These are phyloP conservation scores for Cyberlindnera xylosilytica DNA, from an alignment of 805 yeast genomes.

Conservation along the genomic window DNA sequence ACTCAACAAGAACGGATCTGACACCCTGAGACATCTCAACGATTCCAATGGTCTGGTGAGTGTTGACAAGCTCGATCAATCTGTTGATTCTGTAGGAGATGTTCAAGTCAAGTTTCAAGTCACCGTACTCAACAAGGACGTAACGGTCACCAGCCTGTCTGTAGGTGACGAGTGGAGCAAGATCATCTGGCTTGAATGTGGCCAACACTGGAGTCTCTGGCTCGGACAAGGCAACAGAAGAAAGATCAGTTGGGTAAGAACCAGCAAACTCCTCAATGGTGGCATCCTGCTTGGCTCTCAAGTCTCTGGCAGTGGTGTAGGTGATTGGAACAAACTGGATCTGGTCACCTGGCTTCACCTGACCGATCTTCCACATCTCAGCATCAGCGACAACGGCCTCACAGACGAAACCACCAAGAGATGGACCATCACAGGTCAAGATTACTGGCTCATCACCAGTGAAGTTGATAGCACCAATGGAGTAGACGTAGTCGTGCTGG, in stretches of 20 bases:
- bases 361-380: slow-evolving; percentile 99
- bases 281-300: slow-evolving; percentile 60
- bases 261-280: slow-evolving; percentile 45
- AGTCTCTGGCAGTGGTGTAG: slow-evolving; percentile 60
- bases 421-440: slow-evolving; percentile 95
- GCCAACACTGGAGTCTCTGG: slow-evolving; percentile 72
- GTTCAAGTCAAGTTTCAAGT: slow-evolving; percentile 79
- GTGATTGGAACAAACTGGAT: slow-evolving; percentile 78
- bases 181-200: slow-evolving; percentile 41
- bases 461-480: slow-evolving; percentile 94
- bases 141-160: slow-evolving; percentile 98
- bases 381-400: slow-evolving; percentile 94
- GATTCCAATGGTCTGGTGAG: slow-evolving; percentile 69
- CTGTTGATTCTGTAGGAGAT: slow-evolving; percentile 81
- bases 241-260: slow-evolving; percentile 29
- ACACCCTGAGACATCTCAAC: slow-evolving; percentile 98
- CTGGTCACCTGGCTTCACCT: slow-evolving; percentile 90
- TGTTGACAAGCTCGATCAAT: slow-evolving; percentile 68
- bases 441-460: slow-evolving; percentile 99
- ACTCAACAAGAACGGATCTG: slow-evolving; percentile 88
- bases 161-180: slow-evolving; percentile 71
- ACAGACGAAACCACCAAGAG: slow-evolving; percentile 96
- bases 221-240: slow-evolving; percentile 32
- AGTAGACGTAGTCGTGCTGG: slow-evolving; percentile 95
- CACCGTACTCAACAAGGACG: slow-evolving; percentile 89